Evolutionary conservation across 208 protist species (phyloP).

Genomic region (Acanthamoeba pearcei): DNA sequence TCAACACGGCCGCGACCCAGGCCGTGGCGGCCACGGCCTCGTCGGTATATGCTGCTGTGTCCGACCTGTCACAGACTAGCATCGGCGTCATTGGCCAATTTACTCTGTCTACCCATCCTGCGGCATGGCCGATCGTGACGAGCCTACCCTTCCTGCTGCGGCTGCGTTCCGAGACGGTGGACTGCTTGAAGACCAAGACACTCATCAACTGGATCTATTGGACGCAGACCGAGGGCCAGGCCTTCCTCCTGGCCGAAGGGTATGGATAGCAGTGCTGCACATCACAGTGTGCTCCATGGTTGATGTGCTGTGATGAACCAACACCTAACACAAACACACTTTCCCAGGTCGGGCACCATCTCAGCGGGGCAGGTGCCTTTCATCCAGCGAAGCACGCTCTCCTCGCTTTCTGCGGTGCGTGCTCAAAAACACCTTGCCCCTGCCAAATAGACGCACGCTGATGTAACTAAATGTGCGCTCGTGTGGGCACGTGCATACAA

Average conservation of each 20-base stretch:
- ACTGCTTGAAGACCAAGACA: slow-evolving; percentile 65
- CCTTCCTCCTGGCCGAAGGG: slow-evolving; percentile 62
- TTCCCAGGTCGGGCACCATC: slow-evolving; percentile 27
- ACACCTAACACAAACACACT: no score
- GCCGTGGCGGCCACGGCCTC: neutral
- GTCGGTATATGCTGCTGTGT: neutral
- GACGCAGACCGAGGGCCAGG: slow-evolving; percentile 59
- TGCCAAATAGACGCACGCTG: neutral
- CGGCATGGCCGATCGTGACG: slow-evolving; percentile 28
- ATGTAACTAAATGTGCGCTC: neutral
- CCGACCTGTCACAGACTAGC: neutral
- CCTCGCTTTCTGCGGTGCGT: neutral
- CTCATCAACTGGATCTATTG: slow-evolving; percentile 65
- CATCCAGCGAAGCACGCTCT: slow-evolving; percentile 4
- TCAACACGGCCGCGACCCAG: neutral
- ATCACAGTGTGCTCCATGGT: no score
- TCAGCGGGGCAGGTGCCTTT: slow-evolving; percentile 1
- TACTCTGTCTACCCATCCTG: neutral
- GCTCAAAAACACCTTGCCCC: neutral
- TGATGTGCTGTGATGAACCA: no score
- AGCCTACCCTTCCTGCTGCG: slow-evolving; percentile 54
- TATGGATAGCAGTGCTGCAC: no score
- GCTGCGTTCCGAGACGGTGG: neutral
- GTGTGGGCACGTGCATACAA: neutral
- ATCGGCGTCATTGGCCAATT: neutral